Conservation (phyloP, 2,329 filamentous ascomycete genomes). For the Sarocladium oryzae region DNA sequence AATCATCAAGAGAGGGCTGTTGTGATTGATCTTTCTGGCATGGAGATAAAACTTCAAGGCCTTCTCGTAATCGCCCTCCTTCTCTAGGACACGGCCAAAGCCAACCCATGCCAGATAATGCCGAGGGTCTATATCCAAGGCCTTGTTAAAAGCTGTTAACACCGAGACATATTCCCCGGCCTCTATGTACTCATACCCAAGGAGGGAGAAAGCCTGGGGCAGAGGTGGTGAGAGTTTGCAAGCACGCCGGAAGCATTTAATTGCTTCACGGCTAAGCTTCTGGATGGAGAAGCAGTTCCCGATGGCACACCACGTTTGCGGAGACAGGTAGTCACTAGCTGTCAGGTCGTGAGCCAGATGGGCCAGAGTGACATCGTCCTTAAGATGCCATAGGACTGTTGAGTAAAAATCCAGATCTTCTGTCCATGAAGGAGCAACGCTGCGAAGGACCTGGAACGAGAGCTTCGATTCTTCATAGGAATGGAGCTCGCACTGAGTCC, state of each 20-base stretch:
- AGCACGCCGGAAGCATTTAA: slow-evolving; percentile 15
- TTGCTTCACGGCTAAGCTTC: slow-evolving; percentile 13
- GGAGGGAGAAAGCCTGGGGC: slow-evolving; percentile 15
- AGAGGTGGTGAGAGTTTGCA: slow-evolving; percentile 14
- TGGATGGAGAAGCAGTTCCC: slow-evolving; percentile 15
- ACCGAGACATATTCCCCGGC: slow-evolving; percentile 15
- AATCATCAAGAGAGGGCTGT: too few relatives aligned
- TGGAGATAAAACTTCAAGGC: slow-evolving; percentile 23
- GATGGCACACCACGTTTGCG: slow-evolving; percentile 16
- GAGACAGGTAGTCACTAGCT: slow-evolving; percentile 13
- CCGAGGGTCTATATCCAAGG: slow-evolving; percentile 15
- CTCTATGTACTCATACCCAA: slow-evolving; percentile 16
- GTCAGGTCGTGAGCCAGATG: slow-evolving; percentile 16
- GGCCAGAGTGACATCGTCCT: slow-evolving; percentile 16
- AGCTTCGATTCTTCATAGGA: slow-evolving; percentile 14
- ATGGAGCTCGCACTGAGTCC: slow-evolving; percentile 17
- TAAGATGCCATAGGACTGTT: slow-evolving; percentile 18
- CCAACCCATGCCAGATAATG: slow-evolving; percentile 17
- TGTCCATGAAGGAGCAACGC: slow-evolving; percentile 14
- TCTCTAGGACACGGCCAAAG: slow-evolving; percentile 41
- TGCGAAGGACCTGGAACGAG: slow-evolving; percentile 14
- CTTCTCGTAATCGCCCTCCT: slow-evolving; percentile 30
- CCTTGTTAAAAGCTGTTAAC: neutral
- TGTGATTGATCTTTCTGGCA: too few relatives aligned
- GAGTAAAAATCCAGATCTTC: slow-evolving; percentile 18